Evolutionary conservation across 2,329 filamentous ascomycete species (phyloP).

Genomic region (Colletotrichum musae): DNA sequence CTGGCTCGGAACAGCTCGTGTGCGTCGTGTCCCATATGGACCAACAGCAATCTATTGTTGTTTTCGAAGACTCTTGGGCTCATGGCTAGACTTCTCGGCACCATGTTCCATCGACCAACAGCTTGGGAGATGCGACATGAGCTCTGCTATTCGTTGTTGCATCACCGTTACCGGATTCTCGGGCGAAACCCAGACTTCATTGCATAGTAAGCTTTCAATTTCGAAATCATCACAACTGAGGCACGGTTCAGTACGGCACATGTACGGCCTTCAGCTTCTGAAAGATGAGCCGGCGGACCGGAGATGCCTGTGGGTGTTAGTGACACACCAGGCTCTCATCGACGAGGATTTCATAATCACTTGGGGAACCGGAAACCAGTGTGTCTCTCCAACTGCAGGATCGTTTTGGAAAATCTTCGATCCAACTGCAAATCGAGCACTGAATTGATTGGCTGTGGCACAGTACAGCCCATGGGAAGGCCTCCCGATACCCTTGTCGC

Average conservation of each 20-base stretch:
- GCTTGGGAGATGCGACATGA: background rate
- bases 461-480: background rate
- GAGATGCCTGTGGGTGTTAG: constrained; percentile 13
- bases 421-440: background rate
- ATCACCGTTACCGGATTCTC: background rate
- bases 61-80: too few relatives aligned
- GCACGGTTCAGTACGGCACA: too few relatives aligned
- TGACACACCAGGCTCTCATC: background rate
- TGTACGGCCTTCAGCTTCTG: too few relatives aligned
- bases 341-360: background rate
- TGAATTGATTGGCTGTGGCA: background rate
- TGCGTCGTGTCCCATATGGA: background rate
- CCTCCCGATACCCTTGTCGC: background rate
- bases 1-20: background rate
- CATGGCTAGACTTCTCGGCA: background rate
- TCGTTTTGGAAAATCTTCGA: background rate
- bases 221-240: background rate
- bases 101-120: background rate
- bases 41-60: background rate
- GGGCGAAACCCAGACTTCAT: background rate
- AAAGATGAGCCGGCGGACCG: constrained; percentile 35
- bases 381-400: background rate
- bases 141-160: background rate
- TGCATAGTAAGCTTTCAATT: background rate
- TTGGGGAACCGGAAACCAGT: background rate